Base-by-base conservation (phyloP, 345 rosid genomes). In the Schrenkiella parvula region DNA sequence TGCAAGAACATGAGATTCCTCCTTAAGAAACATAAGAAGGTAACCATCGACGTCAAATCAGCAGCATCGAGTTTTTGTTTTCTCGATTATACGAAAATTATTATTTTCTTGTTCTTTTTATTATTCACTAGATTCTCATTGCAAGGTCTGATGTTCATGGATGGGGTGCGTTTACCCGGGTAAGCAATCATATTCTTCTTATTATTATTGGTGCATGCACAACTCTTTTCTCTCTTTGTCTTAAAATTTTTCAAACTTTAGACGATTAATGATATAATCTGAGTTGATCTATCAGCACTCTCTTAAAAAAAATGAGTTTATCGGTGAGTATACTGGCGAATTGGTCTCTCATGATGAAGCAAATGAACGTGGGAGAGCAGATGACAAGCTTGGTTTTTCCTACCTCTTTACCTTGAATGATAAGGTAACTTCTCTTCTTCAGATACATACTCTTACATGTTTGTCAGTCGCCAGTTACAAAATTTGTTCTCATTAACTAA, bases 241-340 rank as follows among this genome's bases (percentile, higher is more conserved):
- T 53, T 59, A 1, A 21, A 35, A 34, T 12, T 34, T 26, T 13
- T n/a, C 8, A 13, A 21, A 34, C 75, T 53, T 56, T 50, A 8
- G 34, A 50, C 31, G 11, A 67, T 17, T 26, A 71, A 51, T 7
- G 28, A 14, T 64, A 5, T 54, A 25, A 34, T 35, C 2, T 64
- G 43, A 63, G 64, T 32, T 44, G 52, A 63, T 78, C 5, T 4
- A 44, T 77, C 82, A 93, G 98, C 77, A 89, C 66, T 51, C 97
- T 5, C 82, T 93, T 57, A 86, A 74, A 74, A 93, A 85, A 43
- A 84, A 93, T 72, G 96, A 93, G 66, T 91, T 80, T 81, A 85
- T 93, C 35, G 98, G 98, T 79, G 98, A 93, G 72, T 93, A 91
- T 71, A 93, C 97, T 22, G 98, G 98, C 5, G 98, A 93, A 72